These are phyloP conservation scores for Candida hispaniensis DNA, from an alignment of 805 yeast genomes.

Conservation along the genomic window DNA sequence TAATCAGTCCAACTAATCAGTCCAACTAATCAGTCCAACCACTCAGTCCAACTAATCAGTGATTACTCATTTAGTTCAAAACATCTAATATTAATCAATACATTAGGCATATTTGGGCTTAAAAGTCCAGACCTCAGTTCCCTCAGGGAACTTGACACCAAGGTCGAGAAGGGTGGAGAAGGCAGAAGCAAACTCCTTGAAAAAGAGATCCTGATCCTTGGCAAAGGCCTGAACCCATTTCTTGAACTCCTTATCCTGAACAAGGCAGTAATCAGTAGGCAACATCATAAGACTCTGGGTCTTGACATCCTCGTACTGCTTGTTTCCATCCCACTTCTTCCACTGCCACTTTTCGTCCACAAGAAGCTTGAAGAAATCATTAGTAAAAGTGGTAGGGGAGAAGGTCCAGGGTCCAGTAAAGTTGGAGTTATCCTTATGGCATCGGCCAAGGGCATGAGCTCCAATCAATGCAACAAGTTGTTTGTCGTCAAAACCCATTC, in stretches of 20 bases:
- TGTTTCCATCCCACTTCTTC: conserved; percentile 52
- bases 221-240: conserved; percentile 53
- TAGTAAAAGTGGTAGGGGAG: conserved; percentile 58
- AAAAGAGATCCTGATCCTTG: conserved; percentile 44
- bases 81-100: too few relatives aligned
- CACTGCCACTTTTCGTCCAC: conserved; percentile 43
- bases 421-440: conserved; percentile 51
- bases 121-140: conserved; percentile 15
- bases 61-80: too few relatives aligned
- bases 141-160: conserved; percentile 43
- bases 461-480: conserved; percentile 68
- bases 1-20: too few relatives aligned
- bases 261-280: conserved; percentile 58
- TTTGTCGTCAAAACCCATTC: conserved; percentile 59
- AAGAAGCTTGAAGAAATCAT: conserved; percentile 53
- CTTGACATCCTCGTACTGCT: conserved; percentile 47
- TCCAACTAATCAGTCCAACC: too few relatives aligned
- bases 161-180: conserved; percentile 58
- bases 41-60: too few relatives aligned
- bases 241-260: conserved; percentile 46
- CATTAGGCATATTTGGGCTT: conserved; percentile 11
- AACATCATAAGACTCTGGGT: conserved; percentile 64
- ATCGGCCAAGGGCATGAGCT: conserved; percentile 68
- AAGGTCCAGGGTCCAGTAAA: conserved; percentile 83
- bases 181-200: conserved; percentile 50